These are phyloP conservation scores for Annulohypoxylon maeteangense DNA, from an alignment of 495 filamentous ascomycete genomes.

Conservation along the genomic window DNA sequence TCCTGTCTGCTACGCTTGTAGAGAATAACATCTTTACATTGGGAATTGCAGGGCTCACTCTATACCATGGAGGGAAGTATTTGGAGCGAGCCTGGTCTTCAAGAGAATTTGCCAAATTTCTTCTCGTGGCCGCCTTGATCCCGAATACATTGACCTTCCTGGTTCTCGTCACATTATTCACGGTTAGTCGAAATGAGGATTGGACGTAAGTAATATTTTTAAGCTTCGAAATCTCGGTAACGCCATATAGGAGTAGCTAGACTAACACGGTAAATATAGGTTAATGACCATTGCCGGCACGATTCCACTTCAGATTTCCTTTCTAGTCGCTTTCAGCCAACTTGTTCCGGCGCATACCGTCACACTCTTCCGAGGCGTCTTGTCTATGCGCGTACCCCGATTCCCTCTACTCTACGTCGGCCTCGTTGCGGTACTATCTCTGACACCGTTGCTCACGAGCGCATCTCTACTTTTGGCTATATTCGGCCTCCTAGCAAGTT, in stretches of 20 bases:
- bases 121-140: conserved; percentile 77
- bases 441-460: conserved; percentile 83
- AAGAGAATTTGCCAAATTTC: conserved; percentile 91
- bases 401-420: conserved; percentile 90
- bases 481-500: conserved; percentile 85
- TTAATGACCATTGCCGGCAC: conserved; percentile 85
- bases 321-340: conserved; percentile 98
- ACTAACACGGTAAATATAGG: conserved; percentile 54
- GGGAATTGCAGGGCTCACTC: conserved; percentile 77
- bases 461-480: conserved; percentile 84
- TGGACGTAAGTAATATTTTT: conserved; percentile 70
- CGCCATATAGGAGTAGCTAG: conserved; percentile 1
- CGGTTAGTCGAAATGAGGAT: conserved; percentile 70
- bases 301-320: conserved; percentile 88
- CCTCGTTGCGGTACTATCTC: conserved; percentile 76
- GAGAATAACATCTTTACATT: conserved; percentile 95
- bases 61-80: conserved; percentile 95
- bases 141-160: conserved; percentile 81
- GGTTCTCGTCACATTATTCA: conserved; percentile 76
- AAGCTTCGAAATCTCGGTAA: not conserved
- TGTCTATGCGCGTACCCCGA: conserved; percentile 89
- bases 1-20: conserved; percentile 85
- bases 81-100: conserved; percentile 96
- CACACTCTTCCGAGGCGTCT: conserved; percentile 82
- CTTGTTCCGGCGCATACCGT: conserved; percentile 99